Percentiles rank a stretch among this genome's conserved stretches.
Evolutionary conservation across 2,329 filamentous ascomycete species (phyloP).

Genomic region (Cercospora brassicicola): DNA sequence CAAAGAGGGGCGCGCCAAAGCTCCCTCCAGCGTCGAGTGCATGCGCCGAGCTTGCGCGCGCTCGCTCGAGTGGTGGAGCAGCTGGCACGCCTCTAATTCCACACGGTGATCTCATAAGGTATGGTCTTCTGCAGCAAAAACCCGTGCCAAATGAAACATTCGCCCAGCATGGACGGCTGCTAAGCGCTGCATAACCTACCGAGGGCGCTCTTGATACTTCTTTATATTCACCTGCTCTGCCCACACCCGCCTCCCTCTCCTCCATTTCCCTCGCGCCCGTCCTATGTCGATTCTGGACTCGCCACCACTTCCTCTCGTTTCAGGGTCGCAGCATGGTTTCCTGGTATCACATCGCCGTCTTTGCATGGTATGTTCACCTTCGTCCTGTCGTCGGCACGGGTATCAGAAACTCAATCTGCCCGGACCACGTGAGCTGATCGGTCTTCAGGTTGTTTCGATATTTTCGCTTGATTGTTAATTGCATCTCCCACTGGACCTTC

Average conservation of each 20-base stretch:
- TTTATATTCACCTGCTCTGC: constrained; percentile 33
- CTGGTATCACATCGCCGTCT: constrained; percentile 37
- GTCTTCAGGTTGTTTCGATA: constrained; percentile 77
- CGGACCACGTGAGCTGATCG: constrained; percentile 32
- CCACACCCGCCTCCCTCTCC: constrained; percentile 29
- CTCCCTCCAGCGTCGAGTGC: constrained; percentile 21
- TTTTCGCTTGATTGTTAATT: constrained; percentile 78
- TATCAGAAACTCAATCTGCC: constrained; percentile 25
- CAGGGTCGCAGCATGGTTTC: constrained; percentile 38
- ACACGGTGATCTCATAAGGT: constrained; percentile 34
- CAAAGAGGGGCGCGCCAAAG: constrained; percentile 17
- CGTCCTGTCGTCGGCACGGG: constrained; percentile 19
- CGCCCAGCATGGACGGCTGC: constrained; percentile 33
- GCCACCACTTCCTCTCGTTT: constrained; percentile 36
- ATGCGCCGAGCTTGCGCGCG: constrained; percentile 27
- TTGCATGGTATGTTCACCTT: constrained; percentile 35
- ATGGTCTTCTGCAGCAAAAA: constrained; percentile 29
- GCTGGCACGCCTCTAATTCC: constrained; percentile 32
- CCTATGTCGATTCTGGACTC: constrained; percentile 34
- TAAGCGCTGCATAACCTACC: constrained; percentile 38
- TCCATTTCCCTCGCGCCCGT: constrained; percentile 26
- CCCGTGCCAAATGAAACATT: constrained; percentile 26
- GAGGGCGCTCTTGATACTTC: constrained; percentile 34
- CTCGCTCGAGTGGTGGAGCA: constrained; percentile 28
- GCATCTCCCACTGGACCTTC: constrained; percentile 82